Evolutionary conservation across 768 basidiomycete genomes (phyloP), one percentile per base, ranked within the genome.

Genomic region (Boletus patriciae): DNA sequence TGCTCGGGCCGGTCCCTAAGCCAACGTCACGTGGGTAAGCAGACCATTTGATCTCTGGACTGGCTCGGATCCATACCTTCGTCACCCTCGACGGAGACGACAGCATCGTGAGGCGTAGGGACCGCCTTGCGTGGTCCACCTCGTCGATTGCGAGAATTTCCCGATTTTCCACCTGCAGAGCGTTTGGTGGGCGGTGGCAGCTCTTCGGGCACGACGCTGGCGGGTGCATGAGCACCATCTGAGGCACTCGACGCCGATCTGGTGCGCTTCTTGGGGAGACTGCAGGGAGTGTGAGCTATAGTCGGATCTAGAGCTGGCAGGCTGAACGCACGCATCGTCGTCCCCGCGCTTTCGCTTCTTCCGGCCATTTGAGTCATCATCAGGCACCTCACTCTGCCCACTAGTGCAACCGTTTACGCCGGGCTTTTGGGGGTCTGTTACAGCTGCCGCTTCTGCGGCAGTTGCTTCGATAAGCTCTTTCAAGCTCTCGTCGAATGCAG

Each of bases 401-500:
- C 74, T 76, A 33, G 70, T 63, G 48, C 77, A 76, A 31, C 75
- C 76, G 23, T 73, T 71, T 15, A 75, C 66, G 25, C 54, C 49
- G 9, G 73, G 59, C 43, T 67, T 71, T 38, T 49, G 70, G n/a
- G 74, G 66, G 40, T 82, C 82, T 47, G 79, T 75, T 10, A 70
- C 75, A 31, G 80, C 81, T 47, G 82, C 82, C 4, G 86, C 88
- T 68, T 88, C 87, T 7, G 85, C 84, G 25, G 87, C 88, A 19
- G 86, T 86, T 38, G 83, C 83, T 63, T 88, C 85, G 49, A 91
- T 85, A 51, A 89, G 76, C 65, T 88, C 87, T 69, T 88, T 87
- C 54, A 90, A 70, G 67, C 87, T 92, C 67, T 94, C 90, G 69
- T 96, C 95, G 69, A 94, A 95, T 13, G 87, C 88, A 16, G 95